Base-by-base conservation (phyloP, 1,139 yeast species). In the Kodamaea alishanica region DNA sequence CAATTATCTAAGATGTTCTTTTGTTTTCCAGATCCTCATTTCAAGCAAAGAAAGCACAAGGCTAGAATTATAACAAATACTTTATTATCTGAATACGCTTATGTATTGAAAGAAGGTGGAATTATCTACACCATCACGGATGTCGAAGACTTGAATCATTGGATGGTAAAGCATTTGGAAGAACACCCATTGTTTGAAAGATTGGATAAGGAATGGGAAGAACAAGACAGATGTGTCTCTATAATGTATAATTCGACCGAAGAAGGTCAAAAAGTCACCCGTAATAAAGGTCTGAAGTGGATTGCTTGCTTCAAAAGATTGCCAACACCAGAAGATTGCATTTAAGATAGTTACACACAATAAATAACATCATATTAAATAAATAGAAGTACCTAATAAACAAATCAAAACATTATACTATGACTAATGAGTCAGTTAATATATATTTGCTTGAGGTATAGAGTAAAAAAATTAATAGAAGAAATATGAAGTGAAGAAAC, bases 1-100 rank as follows among this genome's bases (percentile, higher is more conserved):
- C 94, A 86, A 60, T 69, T 92, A 39, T 79, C 83, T 29, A 92
- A 92, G 70, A 86, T 92, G 79, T 92, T 92, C 64, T 92, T 94
- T 68, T 94, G 98, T 63, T 92, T 92, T 75, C 99, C 99, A 12
- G 99, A 92, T 63, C 99, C 99, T 9, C 98, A 94, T 62, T 92
- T 92, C 71, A 92, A 92, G 30, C 96, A 88, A 61, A 77, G 98
- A 55, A 92, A 92, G 61, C 98, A 94, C 65, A 92, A 92, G 70
- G 97, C 97, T 6, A 77, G 99, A 69, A 92, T 92, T 54, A 79
- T 92, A 48, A 90, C 98, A 44, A 82, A 80, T 44, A 92, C 97
- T 1, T 68, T 92, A 45, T 71, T 89, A 42, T 78, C 94, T 27
- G 98, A 92, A 60, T 92, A 92, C 57, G 98, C 98, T 3, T 94